These are phyloP conservation scores for Globisporangium viniferum DNA, from an alignment of 352 stramenopile species.

Conservation along the genomic window DNA sequence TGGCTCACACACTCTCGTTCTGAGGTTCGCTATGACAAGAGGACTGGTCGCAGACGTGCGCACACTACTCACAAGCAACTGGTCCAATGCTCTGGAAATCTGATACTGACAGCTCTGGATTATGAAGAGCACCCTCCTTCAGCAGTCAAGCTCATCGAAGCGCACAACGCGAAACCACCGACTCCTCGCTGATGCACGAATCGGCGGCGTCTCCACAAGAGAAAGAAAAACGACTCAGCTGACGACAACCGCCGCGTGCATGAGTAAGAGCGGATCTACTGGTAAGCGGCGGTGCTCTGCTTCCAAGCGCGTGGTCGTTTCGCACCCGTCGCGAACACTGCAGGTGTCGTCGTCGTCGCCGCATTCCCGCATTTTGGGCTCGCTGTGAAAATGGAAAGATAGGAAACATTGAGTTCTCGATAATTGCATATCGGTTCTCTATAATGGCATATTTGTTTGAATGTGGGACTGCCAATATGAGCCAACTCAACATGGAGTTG, in stretches of 20 bases:
- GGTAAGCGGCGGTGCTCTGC: too few relatives aligned
- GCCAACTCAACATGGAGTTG: too few relatives aligned
- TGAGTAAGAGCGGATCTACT: background rate
- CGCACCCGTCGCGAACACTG: background rate
- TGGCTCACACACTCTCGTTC: background rate
- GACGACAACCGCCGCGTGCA: background rate
- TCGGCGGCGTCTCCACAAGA: background rate
- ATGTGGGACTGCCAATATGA: too few relatives aligned
- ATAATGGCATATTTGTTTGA: background rate
- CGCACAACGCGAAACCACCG: constrained; percentile 1
- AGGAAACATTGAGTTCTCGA: background rate
- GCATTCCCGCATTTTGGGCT: background rate
- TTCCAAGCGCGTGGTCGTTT: background rate
- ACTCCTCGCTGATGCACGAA: background rate
- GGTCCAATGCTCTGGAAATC: background rate
- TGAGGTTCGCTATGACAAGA: background rate
- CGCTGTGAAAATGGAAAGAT: background rate
- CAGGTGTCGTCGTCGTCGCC: background rate
- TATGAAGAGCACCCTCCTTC: background rate
- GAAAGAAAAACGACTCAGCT: constrained; percentile 1
- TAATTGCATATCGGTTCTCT: background rate
- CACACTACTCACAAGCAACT: background rate
- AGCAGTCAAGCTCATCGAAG: background rate
- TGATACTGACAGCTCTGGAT: background rate
- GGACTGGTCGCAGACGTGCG: background rate